phyloP scores from a whole-genome alignment of 2,329 filamentous ascomycete genomes.

The Arthrobotrys sphaeroides region DNA sequence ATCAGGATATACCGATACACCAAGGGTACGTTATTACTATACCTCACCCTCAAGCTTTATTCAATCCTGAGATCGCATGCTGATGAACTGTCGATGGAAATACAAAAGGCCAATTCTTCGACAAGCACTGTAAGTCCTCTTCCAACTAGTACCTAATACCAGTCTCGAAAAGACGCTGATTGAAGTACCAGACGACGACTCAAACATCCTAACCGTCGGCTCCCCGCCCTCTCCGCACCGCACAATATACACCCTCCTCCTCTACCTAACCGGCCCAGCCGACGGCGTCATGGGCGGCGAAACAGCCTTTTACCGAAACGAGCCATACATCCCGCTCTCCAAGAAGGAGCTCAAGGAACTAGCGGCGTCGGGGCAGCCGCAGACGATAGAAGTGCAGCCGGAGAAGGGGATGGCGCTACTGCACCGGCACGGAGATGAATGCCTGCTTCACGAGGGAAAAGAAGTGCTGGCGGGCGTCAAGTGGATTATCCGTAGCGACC shows the following conservation, averaged over 20 bases:
- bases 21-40: conserved; percentile 25
- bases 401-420: conserved; percentile 87
- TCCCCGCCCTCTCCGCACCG: conserved; percentile 64
- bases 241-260: conserved; percentile 90
- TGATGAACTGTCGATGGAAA: no score
- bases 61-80: not conserved
- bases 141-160: not conserved
- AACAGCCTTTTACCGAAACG: conserved; percentile 80
- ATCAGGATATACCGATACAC: conserved; percentile 89
- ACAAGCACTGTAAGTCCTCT: conserved; percentile 79
- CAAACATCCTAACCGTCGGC: conserved; percentile 74
- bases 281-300: conserved; percentile 85
- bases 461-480: conserved; percentile 78
- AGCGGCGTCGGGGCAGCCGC: conserved; percentile 61
- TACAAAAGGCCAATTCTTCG: conserved; percentile 80
- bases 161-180: no score
- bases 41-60: not conserved
- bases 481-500: conserved; percentile 87
- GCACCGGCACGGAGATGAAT: conserved; percentile 88
- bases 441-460: conserved; percentile 85
- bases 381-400: conserved; percentile 76
- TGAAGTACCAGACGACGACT: conserved; percentile 78
- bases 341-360: conserved; percentile 61
- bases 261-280: conserved; percentile 80
- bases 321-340: conserved; percentile 62